These are phyloP conservation scores for Hypoxylon sp. DNA, from an alignment of 2,329 filamentous ascomycete species.

Conservation along the genomic window DNA sequence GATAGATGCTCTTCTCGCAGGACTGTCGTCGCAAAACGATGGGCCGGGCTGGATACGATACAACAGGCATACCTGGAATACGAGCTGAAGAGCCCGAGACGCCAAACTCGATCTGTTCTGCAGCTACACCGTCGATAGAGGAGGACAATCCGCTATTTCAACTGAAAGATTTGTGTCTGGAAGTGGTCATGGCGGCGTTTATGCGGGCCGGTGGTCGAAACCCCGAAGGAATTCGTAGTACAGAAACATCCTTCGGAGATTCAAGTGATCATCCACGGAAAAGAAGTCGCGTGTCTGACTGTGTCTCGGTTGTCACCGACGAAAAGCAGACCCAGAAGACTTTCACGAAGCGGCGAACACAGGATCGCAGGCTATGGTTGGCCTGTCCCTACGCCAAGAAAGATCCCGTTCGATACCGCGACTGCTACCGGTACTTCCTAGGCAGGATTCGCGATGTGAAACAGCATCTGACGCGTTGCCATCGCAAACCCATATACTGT, in stretches of 20 bases:
- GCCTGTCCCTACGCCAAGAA: conserved; percentile 47
- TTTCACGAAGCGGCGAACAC: conserved; percentile 25
- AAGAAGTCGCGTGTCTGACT: conserved; percentile 20
- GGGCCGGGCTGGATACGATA: conserved; percentile 35
- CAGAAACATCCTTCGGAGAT: conserved; percentile 10
- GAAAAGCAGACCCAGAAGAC: conserved; percentile 22
- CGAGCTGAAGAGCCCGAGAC: conserved; percentile 29
- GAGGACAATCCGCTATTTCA: conserved; percentile 27
- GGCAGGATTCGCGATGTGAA: conserved; percentile 43
- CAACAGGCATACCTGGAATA: conserved; percentile 16
- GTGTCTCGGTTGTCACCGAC: conserved; percentile 8
- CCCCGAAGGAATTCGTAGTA: conserved; percentile 9
- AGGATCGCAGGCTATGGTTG: conserved; percentile 29
- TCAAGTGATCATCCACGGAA: conserved; percentile 17
- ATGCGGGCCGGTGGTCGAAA: conserved; percentile 15
- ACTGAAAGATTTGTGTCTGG: conserved; percentile 31
- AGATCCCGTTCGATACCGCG: conserved; percentile 38
- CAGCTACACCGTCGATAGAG: conserved; percentile 29
- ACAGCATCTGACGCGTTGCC: conserved; percentile 41
- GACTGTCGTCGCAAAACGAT: conserved; percentile 25
- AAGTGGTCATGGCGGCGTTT: conserved; percentile 31
- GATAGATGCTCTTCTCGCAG: background rate
- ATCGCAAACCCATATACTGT: conserved; percentile 41
- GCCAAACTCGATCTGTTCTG: conserved; percentile 31
- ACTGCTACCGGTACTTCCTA: conserved; percentile 43